Conservation (phyloP, 768 basidiomycete species). For the Roridomyces roridus region DNA sequence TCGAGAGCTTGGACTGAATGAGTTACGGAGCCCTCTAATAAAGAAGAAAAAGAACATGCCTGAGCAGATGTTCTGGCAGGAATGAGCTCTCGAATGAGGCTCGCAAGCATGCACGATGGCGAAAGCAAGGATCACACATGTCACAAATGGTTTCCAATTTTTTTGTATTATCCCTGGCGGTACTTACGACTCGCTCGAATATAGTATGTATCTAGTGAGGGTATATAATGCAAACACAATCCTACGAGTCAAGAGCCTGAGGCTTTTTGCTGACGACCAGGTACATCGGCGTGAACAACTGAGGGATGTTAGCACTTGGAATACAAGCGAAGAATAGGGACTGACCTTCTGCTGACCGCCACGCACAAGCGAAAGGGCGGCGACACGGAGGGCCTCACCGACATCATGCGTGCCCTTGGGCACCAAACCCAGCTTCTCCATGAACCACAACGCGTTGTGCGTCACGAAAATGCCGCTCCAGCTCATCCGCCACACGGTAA, state of each 20-base stretch:
- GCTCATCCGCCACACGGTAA: conserved; percentile 91
- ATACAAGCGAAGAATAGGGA: conserved; percentile 1
- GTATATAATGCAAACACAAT: background rate
- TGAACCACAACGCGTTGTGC: conserved; percentile 74
- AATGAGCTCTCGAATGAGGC: conserved; percentile 13
- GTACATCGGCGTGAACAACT: conserved; percentile 63
- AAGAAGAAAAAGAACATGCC: background rate
- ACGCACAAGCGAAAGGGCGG: conserved; percentile 60
- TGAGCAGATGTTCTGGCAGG: conserved; percentile 8
- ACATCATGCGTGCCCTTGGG: conserved; percentile 95
- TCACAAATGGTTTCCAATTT: background rate
- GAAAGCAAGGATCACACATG: background rate
- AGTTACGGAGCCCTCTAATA: background rate
- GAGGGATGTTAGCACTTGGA: conserved; percentile 45
- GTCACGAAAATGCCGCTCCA: conserved; percentile 85
- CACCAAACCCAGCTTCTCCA: conserved; percentile 80
- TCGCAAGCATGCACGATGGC: conserved; percentile 11
- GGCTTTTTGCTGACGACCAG: conserved; percentile 43
- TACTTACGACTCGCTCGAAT: background rate
- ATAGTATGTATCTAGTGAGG: background rate
- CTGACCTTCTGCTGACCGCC: conserved; percentile 68
- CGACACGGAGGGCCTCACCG: conserved; percentile 66
- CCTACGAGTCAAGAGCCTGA: background rate
- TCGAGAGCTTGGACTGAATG: conserved; percentile 4
- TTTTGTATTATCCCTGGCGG: background rate